Evolutionary conservation across 1,284 basidiomycete species (phyloP), one percentile per base, ranked within the genome.

Genomic region (Pseudozyma sp.): DNA sequence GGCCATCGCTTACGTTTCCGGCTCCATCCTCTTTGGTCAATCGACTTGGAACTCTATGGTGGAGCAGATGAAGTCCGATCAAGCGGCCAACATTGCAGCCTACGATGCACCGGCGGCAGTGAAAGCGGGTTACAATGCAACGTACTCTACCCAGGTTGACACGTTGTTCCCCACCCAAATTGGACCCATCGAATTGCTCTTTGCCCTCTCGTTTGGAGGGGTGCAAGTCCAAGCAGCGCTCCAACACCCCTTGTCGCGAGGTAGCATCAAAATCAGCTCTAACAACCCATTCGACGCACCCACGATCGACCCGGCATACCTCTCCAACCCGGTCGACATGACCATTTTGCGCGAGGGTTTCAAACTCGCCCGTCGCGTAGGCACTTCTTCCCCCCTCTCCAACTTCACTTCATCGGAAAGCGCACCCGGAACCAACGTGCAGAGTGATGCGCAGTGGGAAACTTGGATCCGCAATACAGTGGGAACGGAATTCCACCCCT

Each of bases 1-100:
- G 1, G 89, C 89, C 9, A 89, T 90, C 7, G 90, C 89, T 5
- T 92, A 91, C 83, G 87, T 90, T 71, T 90, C 90, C 82, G 84
- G 89, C 39, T 87, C 87, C 16, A 86, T 86, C 31, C 86, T 90
- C 21, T 84, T 90, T 44, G 88, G 88, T 31, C 52, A 77, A 21
- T 7, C 25, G 0, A 21, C 44, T 14, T 72, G 70, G 70, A 13
- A 16, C 13, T 19, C n/a, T n/a, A 61, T 45, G 57, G 76, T 59
- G 53, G 76, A 36, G n/a, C 77, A 62, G 45, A 62, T 74, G 52
- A 50, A 36, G 1, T 6, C n/a, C 2, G 39, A 53, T 11, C 35
- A 52, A 5, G 56, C 44, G 10, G 72, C 82, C n/a, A 84, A 85
- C 31, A 85, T 87, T 1, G 75, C 85, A 9, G 85, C 85, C 12